Evolutionary conservation across 2,329 filamentous ascomycete species (phyloP).

Genomic region (Harringtonia lauricola): DNA sequence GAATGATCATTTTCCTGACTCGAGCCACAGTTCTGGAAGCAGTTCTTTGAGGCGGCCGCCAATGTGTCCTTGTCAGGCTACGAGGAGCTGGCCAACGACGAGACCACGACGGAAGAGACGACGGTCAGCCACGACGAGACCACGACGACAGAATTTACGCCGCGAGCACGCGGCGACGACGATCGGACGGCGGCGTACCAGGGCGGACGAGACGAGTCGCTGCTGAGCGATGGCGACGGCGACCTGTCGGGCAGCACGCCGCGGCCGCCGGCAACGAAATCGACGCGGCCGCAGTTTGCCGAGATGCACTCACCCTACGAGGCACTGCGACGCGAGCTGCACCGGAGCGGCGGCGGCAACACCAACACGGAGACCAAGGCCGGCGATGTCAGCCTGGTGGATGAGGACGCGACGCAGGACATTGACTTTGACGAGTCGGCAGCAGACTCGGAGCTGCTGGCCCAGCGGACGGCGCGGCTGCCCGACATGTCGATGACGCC

Average conservation of each 20-base stretch:
- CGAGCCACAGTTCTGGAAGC: constrained; percentile 86
- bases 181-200: constrained; percentile 18
- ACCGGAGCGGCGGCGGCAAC: constrained; percentile 13
- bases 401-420: constrained; percentile 17
- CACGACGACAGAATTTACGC: constrained; percentile 29
- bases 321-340: constrained; percentile 55
- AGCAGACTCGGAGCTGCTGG: constrained; percentile 33
- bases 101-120: constrained; percentile 42
- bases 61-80: constrained; percentile 95
- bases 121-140: constrained; percentile 30
- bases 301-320: constrained; percentile 70
- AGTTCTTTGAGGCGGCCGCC: constrained; percentile 97
- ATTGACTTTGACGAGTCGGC: constrained; percentile 22
- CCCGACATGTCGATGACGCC: constrained; percentile 56
- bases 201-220: constrained; percentile 43
- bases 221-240: constrained; percentile 50
- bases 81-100: constrained; percentile 64
- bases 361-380: neutral
- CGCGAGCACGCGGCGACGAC: constrained; percentile 25
- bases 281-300: constrained; percentile 42
- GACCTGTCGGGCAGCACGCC: constrained; percentile 59
- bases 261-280: constrained; percentile 41
- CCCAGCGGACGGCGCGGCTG: constrained; percentile 41
- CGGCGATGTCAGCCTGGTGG: constrained; percentile 20
- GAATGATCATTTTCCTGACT: too few relatives aligned